phyloP scores from a whole-genome alignment of 306 rosid genomes.

The Sicyos baderoa region DNA sequence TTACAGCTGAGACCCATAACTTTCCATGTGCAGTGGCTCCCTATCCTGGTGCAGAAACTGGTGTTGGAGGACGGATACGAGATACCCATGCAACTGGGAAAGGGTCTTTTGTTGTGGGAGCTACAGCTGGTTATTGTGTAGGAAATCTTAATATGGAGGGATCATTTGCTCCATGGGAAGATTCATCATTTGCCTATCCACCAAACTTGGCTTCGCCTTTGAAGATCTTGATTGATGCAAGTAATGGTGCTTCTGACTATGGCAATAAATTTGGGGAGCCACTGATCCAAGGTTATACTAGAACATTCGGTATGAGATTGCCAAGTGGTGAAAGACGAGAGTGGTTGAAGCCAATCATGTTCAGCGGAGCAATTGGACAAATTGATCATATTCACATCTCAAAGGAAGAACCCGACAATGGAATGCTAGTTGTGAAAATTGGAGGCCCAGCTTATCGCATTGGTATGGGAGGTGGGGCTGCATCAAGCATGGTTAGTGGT shows the following conservation, averaged over 20 bases:
- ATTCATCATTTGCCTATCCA: slow-evolving; percentile 66
- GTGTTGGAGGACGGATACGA: slow-evolving; percentile 89
- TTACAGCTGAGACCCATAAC: slow-evolving; percentile 92
- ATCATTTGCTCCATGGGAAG: slow-evolving; percentile 85
- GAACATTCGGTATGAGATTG: slow-evolving; percentile 91
- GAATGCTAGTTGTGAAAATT: slow-evolving; percentile 84
- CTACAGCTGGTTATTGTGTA: slow-evolving; percentile 93
- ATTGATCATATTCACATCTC: slow-evolving; percentile 71
- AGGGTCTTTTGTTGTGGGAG: slow-evolving; percentile 81
- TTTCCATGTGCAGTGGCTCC: slow-evolving; percentile 98
- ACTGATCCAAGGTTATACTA: slow-evolving; percentile 86
- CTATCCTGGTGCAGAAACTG: slow-evolving; percentile 92
- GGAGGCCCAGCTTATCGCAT: slow-evolving; percentile 97
- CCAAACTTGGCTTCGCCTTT: slow-evolving; percentile 80
- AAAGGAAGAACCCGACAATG: slow-evolving; percentile 79
- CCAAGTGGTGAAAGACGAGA: slow-evolving; percentile 89
- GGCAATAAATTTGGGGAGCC: slow-evolving; percentile 99
- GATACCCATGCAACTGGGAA: slow-evolving; percentile 96
- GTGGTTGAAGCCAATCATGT: slow-evolving; percentile 98
- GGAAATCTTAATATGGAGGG: slow-evolving; percentile 74
- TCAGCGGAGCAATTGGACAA: slow-evolving; percentile 87
- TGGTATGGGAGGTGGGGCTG: slow-evolving; percentile 98
- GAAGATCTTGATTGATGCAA: slow-evolving; percentile 76
- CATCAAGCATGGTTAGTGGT: slow-evolving; percentile 97
- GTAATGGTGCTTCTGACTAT: slow-evolving; percentile 90